Base-by-base conservation (phyloP, 177 flowering plant species). In the Tripterygium wilfordii region DNA sequence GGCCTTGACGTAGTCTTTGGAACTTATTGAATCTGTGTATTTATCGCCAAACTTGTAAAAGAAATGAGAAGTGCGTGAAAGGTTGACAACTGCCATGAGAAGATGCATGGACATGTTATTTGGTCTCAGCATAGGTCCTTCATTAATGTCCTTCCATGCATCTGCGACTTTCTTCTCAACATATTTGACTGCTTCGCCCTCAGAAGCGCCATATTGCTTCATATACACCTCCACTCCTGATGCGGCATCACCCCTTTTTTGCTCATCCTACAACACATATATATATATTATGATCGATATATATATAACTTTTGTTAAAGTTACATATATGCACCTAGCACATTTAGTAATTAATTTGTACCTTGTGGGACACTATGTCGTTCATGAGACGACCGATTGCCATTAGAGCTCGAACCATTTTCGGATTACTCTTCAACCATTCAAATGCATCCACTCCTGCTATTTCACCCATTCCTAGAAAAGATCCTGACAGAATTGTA, bases 391-490 rank as follows among this genome's bases (percentile, higher is more conserved):
- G 26, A 5, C 15, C 15, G 39, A 26, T 26, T 10, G 22, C 10
- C 0, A 20, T 0, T 4, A 36, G 5, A 2, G 54, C 33, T 17
- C 10, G 10, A 4, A 38, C 10, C 13, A 50, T 50, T 10, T 38
- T 28, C 3, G 54, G 54, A 0, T 14, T 1, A 38, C 7, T 38
- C 8, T 8, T 10, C 17, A 28, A 8, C 54, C 54, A 50, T 9
- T 50, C 36, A 39, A 38, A 50, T 19, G 10, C 45, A 17, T 40
- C 37, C 18, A 15, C 12, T 5, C 68, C 54, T 13, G 30, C 62
- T 0, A 24, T 14, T 16, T 56, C 54, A 36, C 49, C 61, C 60
- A 61, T 62, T 2, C 66, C 61, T 8, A 58, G 2, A 6, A 56
- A 51, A 1, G 61, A 17, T 8, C 21, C 29, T 3, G 33, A 17